phyloP scores from a whole-genome alignment of 768 basidiomycete genomes.

The Termitomyces sp. region DNA sequence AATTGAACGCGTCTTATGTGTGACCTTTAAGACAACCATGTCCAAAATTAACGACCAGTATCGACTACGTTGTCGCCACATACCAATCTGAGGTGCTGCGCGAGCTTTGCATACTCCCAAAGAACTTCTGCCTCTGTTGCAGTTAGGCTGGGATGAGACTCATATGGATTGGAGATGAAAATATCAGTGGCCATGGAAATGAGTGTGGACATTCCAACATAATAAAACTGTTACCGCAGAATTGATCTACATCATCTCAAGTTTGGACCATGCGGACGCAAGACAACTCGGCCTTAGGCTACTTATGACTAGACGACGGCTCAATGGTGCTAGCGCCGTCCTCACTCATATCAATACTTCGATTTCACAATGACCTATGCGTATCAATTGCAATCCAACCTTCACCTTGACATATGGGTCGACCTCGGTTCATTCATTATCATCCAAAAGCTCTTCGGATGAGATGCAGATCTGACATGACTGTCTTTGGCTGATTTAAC shows the following conservation, averaged over 20 bases:
- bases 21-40: slow-evolving; percentile 41
- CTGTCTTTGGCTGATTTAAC: slow-evolving; percentile 2
- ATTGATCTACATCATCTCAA: neutral
- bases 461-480: slow-evolving; percentile 16
- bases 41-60: neutral
- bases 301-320: neutral
- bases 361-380: too few relatives aligned
- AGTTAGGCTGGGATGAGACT: slow-evolving; percentile 63
- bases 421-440: neutral
- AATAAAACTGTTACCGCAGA: neutral
- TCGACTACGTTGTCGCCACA: slow-evolving; percentile 21
- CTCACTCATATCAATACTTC: too few relatives aligned
- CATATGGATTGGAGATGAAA: slow-evolving; percentile 68
- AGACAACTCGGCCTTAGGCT: neutral
- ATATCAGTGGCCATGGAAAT: slow-evolving; percentile 33
- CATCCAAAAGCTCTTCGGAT: neutral
- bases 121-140: slow-evolving; percentile 74
- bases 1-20: slow-evolving; percentile 64
- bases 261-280: too few relatives aligned
- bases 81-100: slow-evolving; percentile 77
- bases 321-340: neutral
- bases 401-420: neutral
- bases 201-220: slow-evolving; percentile 16
- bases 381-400: neutral
- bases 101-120: slow-evolving; percentile 91